These are phyloP conservation scores for Aspergillus wentii DNA, from an alignment of 495 filamentous ascomycete species.

Conservation along the genomic window DNA sequence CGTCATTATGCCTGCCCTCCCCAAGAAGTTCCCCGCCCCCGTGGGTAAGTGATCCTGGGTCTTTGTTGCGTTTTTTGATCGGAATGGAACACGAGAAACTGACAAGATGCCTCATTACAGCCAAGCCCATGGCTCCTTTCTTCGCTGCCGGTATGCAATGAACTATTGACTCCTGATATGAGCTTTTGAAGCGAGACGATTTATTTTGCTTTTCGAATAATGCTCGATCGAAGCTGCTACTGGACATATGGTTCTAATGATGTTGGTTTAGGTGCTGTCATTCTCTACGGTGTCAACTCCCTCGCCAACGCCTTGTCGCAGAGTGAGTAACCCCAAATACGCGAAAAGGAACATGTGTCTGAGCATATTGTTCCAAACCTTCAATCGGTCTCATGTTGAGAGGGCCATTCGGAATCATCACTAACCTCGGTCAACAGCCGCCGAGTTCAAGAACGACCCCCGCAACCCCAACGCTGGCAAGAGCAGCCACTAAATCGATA, in stretches of 20 bases:
- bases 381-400: too few relatives aligned
- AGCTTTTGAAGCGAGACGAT: too few relatives aligned
- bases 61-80: slow-evolving; percentile 1
- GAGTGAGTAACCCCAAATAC: slow-evolving; percentile 57
- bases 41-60: slow-evolving; percentile 62
- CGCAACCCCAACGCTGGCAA: slow-evolving; percentile 74
- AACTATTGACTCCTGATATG: too few relatives aligned
- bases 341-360: too few relatives aligned
- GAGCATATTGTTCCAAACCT: too few relatives aligned
- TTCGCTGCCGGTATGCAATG: slow-evolving; percentile 79
- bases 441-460: slow-evolving; percentile 94
- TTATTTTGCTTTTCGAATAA: not conserved
- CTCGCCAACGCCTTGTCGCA: slow-evolving; percentile 62
- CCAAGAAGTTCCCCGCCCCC: slow-evolving; percentile 89
- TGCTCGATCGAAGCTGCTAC: not conserved
- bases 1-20: slow-evolving; percentile 71
- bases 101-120: slow-evolving; percentile 47
- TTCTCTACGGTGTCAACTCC: slow-evolving; percentile 85
- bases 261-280: slow-evolving; percentile 58
- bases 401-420: not conserved
- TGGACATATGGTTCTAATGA: slow-evolving; percentile 27
- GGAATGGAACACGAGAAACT: slow-evolving; percentile 12
- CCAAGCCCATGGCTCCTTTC: slow-evolving; percentile 85
- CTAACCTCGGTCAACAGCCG: slow-evolving; percentile 52
- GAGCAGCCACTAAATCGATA: slow-evolving; percentile 34